phyloP scores from a whole-genome alignment of 1,284 basidiomycete species.

The Xerocomus amazonicus region DNA sequence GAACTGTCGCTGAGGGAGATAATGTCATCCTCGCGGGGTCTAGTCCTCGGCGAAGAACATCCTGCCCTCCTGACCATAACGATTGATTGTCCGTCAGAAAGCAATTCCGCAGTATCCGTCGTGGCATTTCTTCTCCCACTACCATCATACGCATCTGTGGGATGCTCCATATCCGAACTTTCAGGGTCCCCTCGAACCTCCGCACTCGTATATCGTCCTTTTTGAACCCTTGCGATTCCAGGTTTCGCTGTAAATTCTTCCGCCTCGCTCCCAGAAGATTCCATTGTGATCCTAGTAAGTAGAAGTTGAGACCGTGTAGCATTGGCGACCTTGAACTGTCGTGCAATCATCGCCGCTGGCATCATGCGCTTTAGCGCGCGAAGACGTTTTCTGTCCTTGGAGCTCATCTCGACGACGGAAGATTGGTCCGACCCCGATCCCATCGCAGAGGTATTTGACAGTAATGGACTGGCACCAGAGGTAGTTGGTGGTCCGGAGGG shows the following conservation, averaged over 20 bases:
- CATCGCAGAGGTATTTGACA: conserved; percentile 14
- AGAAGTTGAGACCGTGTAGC: conserved; percentile 4
- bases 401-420: conserved; percentile 16
- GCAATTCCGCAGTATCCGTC: conserved; percentile 1
- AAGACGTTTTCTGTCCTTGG: conserved; percentile 32
- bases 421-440: conserved; percentile 19
- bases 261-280: conserved; percentile 30
- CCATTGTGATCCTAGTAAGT: conserved; percentile 13
- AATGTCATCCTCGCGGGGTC: conserved; percentile 9
- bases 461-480: conserved; percentile 17
- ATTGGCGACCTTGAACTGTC: conserved; percentile 23
- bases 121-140: neutral
- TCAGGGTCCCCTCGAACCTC: conserved; percentile 48
- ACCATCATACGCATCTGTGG: neutral
- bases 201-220: conserved; percentile 26
- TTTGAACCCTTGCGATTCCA: conserved; percentile 43
- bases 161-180: conserved; percentile 39
- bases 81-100: conserved; percentile 16
- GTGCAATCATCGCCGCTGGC: conserved; percentile 42
- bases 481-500: conserved; percentile 19
- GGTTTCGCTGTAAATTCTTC: conserved; percentile 38
- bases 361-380: conserved; percentile 42
- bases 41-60: neutral
- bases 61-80: conserved; percentile 10
- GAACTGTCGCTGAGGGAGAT: conserved; percentile 29